Evolutionary conservation across 2,329 filamentous ascomycete species (phyloP), one percentile per base, ranked within the genome.

Genomic region (Blumeria graminis): DNA sequence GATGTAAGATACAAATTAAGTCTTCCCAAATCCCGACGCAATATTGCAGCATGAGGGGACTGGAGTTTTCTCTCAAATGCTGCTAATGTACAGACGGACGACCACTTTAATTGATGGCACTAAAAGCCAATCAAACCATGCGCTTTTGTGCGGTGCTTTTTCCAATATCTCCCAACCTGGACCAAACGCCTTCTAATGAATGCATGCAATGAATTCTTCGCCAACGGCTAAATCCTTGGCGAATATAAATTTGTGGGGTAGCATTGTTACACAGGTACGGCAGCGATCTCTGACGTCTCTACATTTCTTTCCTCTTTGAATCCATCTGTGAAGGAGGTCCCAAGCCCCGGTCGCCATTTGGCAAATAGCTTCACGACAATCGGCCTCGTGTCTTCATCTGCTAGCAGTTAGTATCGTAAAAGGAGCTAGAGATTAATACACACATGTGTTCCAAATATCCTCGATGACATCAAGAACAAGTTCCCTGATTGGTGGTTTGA

Each of bases 401-500:
- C 28, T 43, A 45, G 10, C 56, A 35, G 41, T 60, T 53, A 67
- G 63, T 64, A 59, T 64, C 62, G 22, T 46, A 33, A 38, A n/a
- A 16, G 1, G 35, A 14, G 60, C 43, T 56, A 55, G 43, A 55
- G 45, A 22, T 32, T 16, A 57, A 39, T 1, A 72, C 78, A 70
- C 70, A 81, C 78, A 82, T 58, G 81, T 79, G 14, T 72, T 69
- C 78, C 80, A 84, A 59, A 84, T 78, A 59, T 78, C 78, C 63
- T 82, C 76, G 56, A 84, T 75, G 1, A 76, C 75, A 63, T 83
- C 78, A 50, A 84, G 69, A 34, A 80, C 79, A 59, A 78, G 69
- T 59, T 81, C 75, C 63, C 77, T 74, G 22, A 77, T 75, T 3
- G 81, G 81, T 50, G 81, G 81, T 56, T 77, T 73, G 73, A 83